phyloP scores from a whole-genome alignment of 768 basidiomycete genomes.

The Serpula lacrymans region DNA sequence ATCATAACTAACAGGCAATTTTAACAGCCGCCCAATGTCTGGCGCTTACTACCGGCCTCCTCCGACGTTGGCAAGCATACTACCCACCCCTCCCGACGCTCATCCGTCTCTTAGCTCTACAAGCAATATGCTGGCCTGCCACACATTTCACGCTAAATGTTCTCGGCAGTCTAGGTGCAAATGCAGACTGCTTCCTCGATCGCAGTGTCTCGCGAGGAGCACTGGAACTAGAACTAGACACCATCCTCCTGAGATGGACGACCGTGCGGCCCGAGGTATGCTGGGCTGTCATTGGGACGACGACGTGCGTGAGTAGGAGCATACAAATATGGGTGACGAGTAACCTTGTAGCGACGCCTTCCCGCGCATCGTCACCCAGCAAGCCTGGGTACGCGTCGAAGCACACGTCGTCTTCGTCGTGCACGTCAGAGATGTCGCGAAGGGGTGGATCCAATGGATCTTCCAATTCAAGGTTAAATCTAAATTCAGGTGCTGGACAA shows the following conservation, averaged over 20 bases:
- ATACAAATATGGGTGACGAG: constrained; percentile 96
- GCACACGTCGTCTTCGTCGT: constrained; percentile 12
- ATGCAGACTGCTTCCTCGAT: no score
- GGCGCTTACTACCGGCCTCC: constrained; percentile 80
- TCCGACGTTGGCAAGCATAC: constrained; percentile 87
- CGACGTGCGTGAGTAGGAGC: constrained; percentile 77
- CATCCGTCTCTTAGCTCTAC: constrained; percentile 87
- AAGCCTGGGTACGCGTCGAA: constrained; percentile 40
- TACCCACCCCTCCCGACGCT: constrained; percentile 86
- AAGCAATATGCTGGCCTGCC: constrained; percentile 95
- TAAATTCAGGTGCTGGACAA: constrained; percentile 12
- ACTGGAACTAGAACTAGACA: constrained; percentile 19
- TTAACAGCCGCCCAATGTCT: constrained; percentile 91
- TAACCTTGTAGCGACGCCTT: constrained; percentile 51
- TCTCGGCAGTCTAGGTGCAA: constrained; percentile 42
- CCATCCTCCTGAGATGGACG: constrained; percentile 35
- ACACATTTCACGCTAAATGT: constrained; percentile 81
- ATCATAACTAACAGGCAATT: constrained; percentile 50
- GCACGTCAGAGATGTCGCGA: constrained; percentile 15
- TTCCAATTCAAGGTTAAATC: constrained; percentile 19
- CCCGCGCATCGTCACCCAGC: constrained; percentile 2
- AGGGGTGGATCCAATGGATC: constrained; percentile 17
- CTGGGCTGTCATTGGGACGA: constrained; percentile 89
- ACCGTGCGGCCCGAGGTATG: constrained; percentile 73
- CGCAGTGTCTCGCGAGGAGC: background rate